Percentiles rank a stretch among this genome's conserved stretches.
These are phyloP conservation scores for Phytophthora crassamura DNA, from an alignment of 352 stramenopile species.

Conservation along the genomic window DNA sequence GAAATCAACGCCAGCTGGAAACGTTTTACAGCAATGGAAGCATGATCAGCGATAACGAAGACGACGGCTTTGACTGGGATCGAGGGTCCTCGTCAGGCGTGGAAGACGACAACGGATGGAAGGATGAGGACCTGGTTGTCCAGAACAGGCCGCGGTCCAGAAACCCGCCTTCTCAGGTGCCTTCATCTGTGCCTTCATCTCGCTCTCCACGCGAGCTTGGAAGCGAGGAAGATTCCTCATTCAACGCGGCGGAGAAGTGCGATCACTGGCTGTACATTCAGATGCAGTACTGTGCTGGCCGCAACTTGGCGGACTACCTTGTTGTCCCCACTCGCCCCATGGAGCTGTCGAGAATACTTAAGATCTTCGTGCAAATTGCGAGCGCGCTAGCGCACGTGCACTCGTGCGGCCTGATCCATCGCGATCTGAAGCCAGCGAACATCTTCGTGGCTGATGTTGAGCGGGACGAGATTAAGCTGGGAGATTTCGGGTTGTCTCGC, in stretches of 20 bases:
- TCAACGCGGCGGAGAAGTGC: constrained; percentile 60
- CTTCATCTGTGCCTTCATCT: constrained; percentile 17
- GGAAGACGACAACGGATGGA: constrained; percentile 56
- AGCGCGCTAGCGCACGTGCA: constrained; percentile 92
- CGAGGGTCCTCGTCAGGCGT: constrained; percentile 55
- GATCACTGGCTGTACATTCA: constrained; percentile 94
- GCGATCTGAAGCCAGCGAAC: constrained; percentile 93
- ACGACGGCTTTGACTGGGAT: constrained; percentile 84
- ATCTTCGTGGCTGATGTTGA: constrained; percentile 91
- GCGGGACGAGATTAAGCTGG: constrained; percentile 88
- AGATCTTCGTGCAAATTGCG: constrained; percentile 90
- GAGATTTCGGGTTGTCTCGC: constrained; percentile 90
- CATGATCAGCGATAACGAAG: constrained; percentile 50
- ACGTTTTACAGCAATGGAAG: constrained; percentile 61
- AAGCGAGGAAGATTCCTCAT: constrained; percentile 55
- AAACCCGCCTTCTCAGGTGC: constrained; percentile 14
- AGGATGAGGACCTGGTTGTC: constrained; percentile 67
- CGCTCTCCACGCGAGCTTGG: constrained; percentile 20
- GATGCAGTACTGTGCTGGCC: constrained; percentile 91
- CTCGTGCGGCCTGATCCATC: constrained; percentile 91
- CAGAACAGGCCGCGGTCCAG: constrained; percentile 41
- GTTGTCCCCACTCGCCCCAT: constrained; percentile 71
- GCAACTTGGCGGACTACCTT: constrained; percentile 89
- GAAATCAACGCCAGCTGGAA: constrained; percentile 49
- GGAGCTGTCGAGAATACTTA: constrained; percentile 79